Percentiles rank a stretch among this genome's conserved stretches.
Conservation (phyloP, 23 red algal genomes). For the Agarophyton chilense region DNA sequence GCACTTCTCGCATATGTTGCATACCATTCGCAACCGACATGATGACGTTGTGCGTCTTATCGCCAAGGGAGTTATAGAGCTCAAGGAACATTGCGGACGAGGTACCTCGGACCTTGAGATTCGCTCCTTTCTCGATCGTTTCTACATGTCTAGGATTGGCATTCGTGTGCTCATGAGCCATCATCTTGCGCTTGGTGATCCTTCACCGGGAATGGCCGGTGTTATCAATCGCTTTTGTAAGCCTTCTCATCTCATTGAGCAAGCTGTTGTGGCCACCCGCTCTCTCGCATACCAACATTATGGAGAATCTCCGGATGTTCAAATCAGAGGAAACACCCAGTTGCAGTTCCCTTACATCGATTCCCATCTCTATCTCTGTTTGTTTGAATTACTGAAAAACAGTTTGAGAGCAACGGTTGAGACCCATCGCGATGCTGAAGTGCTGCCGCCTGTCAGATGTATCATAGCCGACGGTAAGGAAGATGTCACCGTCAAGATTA, state of each 20-base stretch:
- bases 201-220: conserved; percentile 79
- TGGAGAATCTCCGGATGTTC: conserved; percentile 83
- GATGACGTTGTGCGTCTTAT: conserved; percentile 92
- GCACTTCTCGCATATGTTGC: conserved; percentile 82
- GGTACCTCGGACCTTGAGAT: conserved; percentile 86
- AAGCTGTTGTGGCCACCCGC: conserved; percentile 75
- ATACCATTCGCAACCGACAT: conserved; percentile 74
- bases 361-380: conserved; percentile 81
- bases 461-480: conserved; percentile 97
- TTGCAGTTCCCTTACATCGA: conserved; percentile 96
- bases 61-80: conserved; percentile 90
- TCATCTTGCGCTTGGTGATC: conserved; percentile 71
- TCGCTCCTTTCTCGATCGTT: conserved; percentile 91
- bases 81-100: conserved; percentile 83
- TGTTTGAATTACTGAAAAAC: conserved; percentile 93
- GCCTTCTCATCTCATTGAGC: conserved; percentile 79
- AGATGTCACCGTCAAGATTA: conserved; percentile 99
- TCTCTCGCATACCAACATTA: conserved; percentile 83
- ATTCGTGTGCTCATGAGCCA: conserved; percentile 93
- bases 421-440: conserved; percentile 71
- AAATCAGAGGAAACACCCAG: conserved; percentile 81
- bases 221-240: conserved; percentile 88
- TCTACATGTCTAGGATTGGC: conserved; percentile 96
- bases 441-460: conserved; percentile 83
- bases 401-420: conserved; percentile 86